Percentiles rank a stretch among this genome's conserved stretches.
Evolutionary conservation across 202 grass and related monocot genomes (phyloP).

Genomic region (Panicum hallii): DNA sequence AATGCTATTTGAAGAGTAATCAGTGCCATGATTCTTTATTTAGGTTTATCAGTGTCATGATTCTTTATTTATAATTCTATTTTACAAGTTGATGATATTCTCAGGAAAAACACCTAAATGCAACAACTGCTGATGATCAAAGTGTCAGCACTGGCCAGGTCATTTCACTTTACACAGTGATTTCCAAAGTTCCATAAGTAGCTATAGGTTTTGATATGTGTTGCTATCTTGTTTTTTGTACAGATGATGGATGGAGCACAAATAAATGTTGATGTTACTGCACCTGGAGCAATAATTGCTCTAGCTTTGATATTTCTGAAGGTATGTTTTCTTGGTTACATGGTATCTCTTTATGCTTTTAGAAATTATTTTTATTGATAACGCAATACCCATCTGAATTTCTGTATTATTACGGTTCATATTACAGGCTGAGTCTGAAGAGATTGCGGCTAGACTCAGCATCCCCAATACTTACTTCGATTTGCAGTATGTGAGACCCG

Average conservation of each 20-base stretch:
- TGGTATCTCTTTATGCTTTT: conserved; percentile 20
- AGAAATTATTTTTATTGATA: background rate
- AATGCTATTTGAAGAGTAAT: conserved; percentile 17
- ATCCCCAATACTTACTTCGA: conserved; percentile 80
- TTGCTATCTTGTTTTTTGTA: conserved; percentile 40
- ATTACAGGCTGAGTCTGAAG: conserved; percentile 82
- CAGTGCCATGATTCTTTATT: conserved; percentile 5
- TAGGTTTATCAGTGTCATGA: background rate
- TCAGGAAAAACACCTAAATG: conserved; percentile 70
- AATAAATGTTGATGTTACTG: conserved; percentile 96
- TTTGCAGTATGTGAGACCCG: conserved; percentile 95
- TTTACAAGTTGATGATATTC: conserved; percentile 38
- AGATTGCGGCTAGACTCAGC: conserved; percentile 76
- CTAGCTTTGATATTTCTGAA: conserved; percentile 92
- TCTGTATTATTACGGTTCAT: conserved; percentile 44
- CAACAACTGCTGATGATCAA: conserved; percentile 61
- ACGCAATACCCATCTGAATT: background rate
- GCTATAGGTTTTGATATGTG: conserved; percentile 30
- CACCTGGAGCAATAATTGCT: conserved; percentile 97
- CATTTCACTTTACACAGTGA: conserved; percentile 24
- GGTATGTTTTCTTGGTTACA: conserved; percentile 50
- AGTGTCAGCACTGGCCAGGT: conserved; percentile 71
- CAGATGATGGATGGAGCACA: conserved; percentile 90
- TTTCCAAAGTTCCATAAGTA: conserved; percentile 32
- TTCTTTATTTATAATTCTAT: conserved; percentile 1